These are phyloP conservation scores for Nitzschia sp. DNA, from an alignment of 108 stramenopile genomes.

Conservation along the genomic window DNA sequence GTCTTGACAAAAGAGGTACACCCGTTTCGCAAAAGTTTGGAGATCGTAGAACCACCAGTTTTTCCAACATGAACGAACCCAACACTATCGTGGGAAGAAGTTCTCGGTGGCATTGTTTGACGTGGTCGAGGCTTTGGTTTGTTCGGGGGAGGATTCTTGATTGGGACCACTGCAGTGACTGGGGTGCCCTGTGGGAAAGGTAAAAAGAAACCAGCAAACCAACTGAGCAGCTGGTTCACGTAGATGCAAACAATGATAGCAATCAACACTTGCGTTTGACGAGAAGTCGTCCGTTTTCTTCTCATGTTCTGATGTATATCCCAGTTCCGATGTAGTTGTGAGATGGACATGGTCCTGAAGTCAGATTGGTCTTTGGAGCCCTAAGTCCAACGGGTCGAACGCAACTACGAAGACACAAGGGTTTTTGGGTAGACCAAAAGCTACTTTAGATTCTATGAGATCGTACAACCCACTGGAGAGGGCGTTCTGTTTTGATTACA, in stretches of 20 bases:
- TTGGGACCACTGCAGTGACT: not conserved
- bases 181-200: not conserved
- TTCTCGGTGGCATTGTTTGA: slow-evolving; percentile 16
- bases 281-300: not conserved
- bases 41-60: slow-evolving; percentile 62
- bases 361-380: too few species aligned
- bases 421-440: too few species aligned
- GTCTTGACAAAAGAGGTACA: slow-evolving; percentile 39
- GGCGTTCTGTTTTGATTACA: too few species aligned
- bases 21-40: slow-evolving; percentile 50
- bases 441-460: too few species aligned
- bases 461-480: too few species aligned
- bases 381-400: too few species aligned
- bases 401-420: too few species aligned
- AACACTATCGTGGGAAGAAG: slow-evolving; percentile 15
- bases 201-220: not conserved
- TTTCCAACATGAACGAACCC: slow-evolving; percentile 67
- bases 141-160: not conserved
- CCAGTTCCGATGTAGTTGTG: too few species aligned
- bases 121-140: not conserved
- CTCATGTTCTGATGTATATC: not conserved
- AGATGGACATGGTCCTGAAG: too few species aligned
- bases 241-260: not conserved
- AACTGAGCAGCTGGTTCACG: not conserved
- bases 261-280: not conserved